phyloP scores from a whole-genome alignment of 2,329 filamentous ascomycete genomes.

The Uncinocarpus reesii region DNA sequence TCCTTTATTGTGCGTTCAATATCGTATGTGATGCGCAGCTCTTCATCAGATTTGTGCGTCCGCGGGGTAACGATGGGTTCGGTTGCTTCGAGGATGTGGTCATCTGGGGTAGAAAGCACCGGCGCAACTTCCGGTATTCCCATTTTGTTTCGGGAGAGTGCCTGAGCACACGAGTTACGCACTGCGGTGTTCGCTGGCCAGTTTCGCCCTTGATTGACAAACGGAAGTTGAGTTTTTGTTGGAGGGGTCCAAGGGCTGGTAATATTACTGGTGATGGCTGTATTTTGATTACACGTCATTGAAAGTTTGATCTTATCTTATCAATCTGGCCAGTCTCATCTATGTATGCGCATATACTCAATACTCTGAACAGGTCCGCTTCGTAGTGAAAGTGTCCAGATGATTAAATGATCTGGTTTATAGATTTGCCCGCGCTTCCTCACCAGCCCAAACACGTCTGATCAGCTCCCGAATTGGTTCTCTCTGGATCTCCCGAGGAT shows the following conservation, averaged over 20 bases:
- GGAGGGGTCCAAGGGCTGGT: neutral
- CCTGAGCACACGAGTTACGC: neutral
- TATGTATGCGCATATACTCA: too few relatives aligned
- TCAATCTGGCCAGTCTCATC: conserved; percentile 6
- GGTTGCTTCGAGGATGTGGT: conserved; percentile 49
- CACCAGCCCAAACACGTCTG: conserved; percentile 51
- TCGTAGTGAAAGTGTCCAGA: too few relatives aligned
- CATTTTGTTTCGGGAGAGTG: conserved; percentile 3
- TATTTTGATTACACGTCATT: neutral
- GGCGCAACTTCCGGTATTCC: conserved; percentile 39
- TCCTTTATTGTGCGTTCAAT: conserved; percentile 67
- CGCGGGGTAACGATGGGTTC: conserved; percentile 33
- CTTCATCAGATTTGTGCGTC: conserved; percentile 47
- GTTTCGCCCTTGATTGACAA: too few relatives aligned
- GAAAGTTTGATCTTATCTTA: conserved; percentile 7
- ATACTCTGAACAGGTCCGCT: too few relatives aligned
- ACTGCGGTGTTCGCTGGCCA: too few relatives aligned
- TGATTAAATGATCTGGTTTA: conserved; percentile 25
- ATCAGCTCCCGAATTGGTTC: conserved; percentile 47
- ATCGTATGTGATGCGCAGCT: conserved; percentile 71
- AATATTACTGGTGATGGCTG: neutral
- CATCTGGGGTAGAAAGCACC: conserved; percentile 53
- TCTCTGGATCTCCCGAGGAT: conserved; percentile 47
- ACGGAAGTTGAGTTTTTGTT: too few relatives aligned
- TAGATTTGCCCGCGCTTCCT: conserved; percentile 45